phyloP scores from a whole-genome alignment of 768 basidiomycete genomes.

The Erythrobasidium yunnanense region DNA sequence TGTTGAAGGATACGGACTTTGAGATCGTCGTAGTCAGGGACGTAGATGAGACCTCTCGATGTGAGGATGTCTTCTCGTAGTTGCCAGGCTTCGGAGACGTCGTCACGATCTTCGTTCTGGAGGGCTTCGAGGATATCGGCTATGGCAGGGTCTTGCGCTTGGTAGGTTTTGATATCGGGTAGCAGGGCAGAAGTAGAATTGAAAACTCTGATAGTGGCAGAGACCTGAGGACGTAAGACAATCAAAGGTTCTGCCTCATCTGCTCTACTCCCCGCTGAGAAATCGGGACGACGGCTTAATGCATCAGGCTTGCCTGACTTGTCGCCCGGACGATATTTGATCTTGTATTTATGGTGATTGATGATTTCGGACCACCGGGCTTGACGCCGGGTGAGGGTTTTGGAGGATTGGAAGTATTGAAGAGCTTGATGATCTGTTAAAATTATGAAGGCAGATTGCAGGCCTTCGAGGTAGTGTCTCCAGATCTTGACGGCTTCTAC shows the following conservation, averaged over 20 bases:
- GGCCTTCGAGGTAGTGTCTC: conserved; percentile 42
- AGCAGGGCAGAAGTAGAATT: not conserved
- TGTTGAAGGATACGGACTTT: conserved; percentile 36
- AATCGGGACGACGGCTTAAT: conserved; percentile 24
- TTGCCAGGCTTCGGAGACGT: not conserved
- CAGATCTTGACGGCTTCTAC: conserved; percentile 41
- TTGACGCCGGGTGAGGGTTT: conserved; percentile 45
- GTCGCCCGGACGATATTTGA: conserved; percentile 38
- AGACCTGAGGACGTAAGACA: not conserved
- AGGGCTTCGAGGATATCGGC: not conserved
- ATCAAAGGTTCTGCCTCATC: not conserved
- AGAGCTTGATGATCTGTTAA: conserved; percentile 36
- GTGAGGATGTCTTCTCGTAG: conserved; percentile 28
- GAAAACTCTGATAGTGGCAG: not conserved
- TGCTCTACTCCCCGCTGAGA: conserved; percentile 1
- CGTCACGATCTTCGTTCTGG: not conserved
- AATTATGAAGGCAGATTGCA: conserved; percentile 35
- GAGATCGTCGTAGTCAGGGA: conserved; percentile 38
- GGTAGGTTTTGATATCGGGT: not conserved
- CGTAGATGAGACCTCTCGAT: conserved; percentile 38
- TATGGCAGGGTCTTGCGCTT: not conserved
- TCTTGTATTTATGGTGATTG: conserved; percentile 41
- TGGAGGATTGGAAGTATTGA: conserved; percentile 41
- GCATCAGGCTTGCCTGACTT: conserved; percentile 14
- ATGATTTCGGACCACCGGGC: conserved; percentile 46